A percentile compares a stretch with the other conserved stretches of the same genome.
Evolutionary conservation across 768 basidiomycete species (phyloP).

Genomic region (Xerocomus potaroensis): DNA sequence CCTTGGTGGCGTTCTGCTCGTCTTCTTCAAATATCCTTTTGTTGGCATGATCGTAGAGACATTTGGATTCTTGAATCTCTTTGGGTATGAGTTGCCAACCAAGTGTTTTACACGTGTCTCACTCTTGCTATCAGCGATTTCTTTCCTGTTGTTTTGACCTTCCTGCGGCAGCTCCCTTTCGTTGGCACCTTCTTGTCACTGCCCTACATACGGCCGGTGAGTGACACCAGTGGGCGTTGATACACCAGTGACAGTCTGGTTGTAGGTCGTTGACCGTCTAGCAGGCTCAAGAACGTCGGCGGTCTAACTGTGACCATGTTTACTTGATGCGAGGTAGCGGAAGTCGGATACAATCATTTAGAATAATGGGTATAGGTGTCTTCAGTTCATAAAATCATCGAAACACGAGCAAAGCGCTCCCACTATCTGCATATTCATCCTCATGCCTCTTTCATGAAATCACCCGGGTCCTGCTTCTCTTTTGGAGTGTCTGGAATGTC

Average conservation of each 20-base stretch:
- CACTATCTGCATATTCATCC: not conserved
- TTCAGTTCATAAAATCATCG: constrained; percentile 2
- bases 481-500: constrained; percentile 7
- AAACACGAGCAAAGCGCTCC: not conserved
- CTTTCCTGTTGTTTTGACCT: constrained; percentile 98
- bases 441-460: constrained; percentile 13
- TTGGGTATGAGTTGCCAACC: constrained; percentile 57
- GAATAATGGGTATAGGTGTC: constrained; percentile 15
- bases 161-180: constrained; percentile 90
- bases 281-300: constrained; percentile 76
- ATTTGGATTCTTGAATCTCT: constrained; percentile 95
- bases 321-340: constrained; percentile 6
- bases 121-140: constrained; percentile 71
- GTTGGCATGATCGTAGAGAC: constrained; percentile 90
- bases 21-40: constrained; percentile 95
- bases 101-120: not conserved
- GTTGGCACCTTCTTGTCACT: constrained; percentile 82
- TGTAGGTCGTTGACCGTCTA: constrained; percentile 71
- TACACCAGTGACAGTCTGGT: constrained; percentile 4
- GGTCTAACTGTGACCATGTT: constrained; percentile 39
- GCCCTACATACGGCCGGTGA: constrained; percentile 82
- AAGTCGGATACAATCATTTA: constrained; percentile 7
- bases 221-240: constrained; percentile 13
- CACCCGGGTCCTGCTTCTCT: constrained; percentile 12
- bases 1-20: constrained; percentile 84